Percentiles rank a stretch among this genome's conserved stretches.
These are phyloP conservation scores for Eimeria zaria DNA, from an alignment of 169 alveolate genomes.

Conservation along the genomic window DNA sequence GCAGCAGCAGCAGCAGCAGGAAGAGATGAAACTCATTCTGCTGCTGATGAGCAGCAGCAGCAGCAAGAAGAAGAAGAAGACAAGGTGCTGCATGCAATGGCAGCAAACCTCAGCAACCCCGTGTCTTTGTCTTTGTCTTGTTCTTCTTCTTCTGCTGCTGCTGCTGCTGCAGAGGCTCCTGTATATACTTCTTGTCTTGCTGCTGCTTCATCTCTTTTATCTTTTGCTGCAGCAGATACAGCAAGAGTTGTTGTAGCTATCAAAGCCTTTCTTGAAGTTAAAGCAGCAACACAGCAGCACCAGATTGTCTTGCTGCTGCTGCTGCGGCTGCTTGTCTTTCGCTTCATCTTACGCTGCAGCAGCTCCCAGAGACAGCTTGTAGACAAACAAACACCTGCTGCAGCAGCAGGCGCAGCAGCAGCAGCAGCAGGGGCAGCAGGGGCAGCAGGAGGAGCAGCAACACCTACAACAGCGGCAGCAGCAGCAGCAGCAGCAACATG, in stretches of 20 bases:
- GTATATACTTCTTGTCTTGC: conserved; percentile 12
- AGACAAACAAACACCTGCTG: neutral
- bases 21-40: neutral
- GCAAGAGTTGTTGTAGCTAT: neutral
- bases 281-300: conserved; percentile 47
- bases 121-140: too few species aligned
- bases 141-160: neutral
- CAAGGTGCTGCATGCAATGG: neutral
- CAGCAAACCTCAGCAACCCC: neutral
- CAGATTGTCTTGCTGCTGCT: conserved; percentile 60
- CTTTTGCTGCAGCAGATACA: conserved; percentile 8
- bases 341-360: neutral
- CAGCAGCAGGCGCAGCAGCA: neutral
- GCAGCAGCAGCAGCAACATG: conserved; percentile 30
- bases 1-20: conserved; percentile 67
- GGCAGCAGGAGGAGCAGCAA: conserved; percentile 44
- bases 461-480: neutral
- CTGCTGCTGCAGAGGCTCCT: neutral
- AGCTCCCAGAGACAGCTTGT: too few species aligned
- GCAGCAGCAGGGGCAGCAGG: conserved; percentile 1
- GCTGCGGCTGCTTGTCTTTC: conserved; percentile 64
- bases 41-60: neutral
- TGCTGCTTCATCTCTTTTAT: conserved; percentile 10
- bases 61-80: neutral
- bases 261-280: conserved; percentile 13